Evolutionary conservation across 2,329 filamentous ascomycete species (phyloP), one percentile per base, ranked within the genome.

Genomic region (Aspergillus melleus): DNA sequence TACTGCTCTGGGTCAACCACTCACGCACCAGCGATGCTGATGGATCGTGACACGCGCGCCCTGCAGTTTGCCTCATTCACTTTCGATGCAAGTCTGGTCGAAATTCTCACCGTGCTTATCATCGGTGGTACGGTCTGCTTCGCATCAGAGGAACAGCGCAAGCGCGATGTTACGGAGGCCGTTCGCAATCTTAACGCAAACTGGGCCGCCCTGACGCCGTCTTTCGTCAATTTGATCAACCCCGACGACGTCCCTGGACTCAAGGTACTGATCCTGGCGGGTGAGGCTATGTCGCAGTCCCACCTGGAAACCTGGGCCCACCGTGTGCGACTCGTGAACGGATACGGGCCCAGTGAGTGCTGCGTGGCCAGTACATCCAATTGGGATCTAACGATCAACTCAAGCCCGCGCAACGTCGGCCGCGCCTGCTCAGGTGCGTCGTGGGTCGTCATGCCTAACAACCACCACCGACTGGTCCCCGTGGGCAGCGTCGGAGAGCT

Each of bases 131-230:
- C 55, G 30, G 30, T 68, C 12, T 86, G 84, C 55, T 74, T 86
- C 0, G 82, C 84, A 0, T 76, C 79, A 0, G 68, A 77, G 0
- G 61, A 73, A 2, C 77, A 82, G 57, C 70, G 79, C 36, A 62
- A 77, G 1, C 72, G 76, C 42, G 77, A 83, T 54, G 74, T 84
- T 5, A 70, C 75, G 0, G 78, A 76, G 0, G 77, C 76, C 1
- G 80, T 85, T 39, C 58, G 50, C 4, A 20, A 26, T 14, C 52
- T 52, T 22, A 55, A 54, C 14, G 51, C 32, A 16, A 54, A 60
- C 36, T 59, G 50, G 51, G 54, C 60, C 24, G 46, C 32, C 6
- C 46, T 62, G 24, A 62, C 60, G 2, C 60, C 60, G 2, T 59
- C 60, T 4, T 54, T 59, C 19, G 47, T 54, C 12, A 59, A 54